Percentiles rank a stretch among this genome's conserved stretches.
Evolutionary conservation across 345 rosid genomes (phyloP).

Genomic region (Heritiera littoralis): DNA sequence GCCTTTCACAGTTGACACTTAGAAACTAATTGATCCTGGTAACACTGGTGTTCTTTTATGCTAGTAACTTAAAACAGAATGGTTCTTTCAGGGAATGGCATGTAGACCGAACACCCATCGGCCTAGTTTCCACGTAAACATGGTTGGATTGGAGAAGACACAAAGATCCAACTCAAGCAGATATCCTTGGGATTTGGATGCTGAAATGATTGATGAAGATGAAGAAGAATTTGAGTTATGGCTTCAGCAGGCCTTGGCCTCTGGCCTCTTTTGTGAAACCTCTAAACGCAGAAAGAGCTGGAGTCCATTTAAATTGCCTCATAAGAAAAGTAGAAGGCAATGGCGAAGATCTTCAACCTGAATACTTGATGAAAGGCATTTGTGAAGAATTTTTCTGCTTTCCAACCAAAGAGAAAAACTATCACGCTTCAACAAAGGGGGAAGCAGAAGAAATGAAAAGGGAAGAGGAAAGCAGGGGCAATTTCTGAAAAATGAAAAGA

Average conservation of each 20-base stretch:
- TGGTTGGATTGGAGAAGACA: constrained; percentile 91
- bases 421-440: background rate
- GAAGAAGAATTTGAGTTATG: constrained; percentile 77
- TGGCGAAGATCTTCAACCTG: constrained; percentile 87
- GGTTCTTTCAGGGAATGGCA: constrained; percentile 76
- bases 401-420: background rate
- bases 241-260: constrained; percentile 90
- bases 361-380: constrained; percentile 13
- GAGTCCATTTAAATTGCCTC: constrained; percentile 90
- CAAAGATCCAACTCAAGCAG: constrained; percentile 81
- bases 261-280: constrained; percentile 89
- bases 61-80: background rate
- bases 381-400: background rate
- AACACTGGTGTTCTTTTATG: background rate
- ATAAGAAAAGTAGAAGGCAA: constrained; percentile 81
- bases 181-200: constrained; percentile 88
- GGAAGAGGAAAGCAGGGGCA: background rate
- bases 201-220: constrained; percentile 89
- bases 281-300: constrained; percentile 88
- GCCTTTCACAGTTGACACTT: background rate
- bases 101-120: constrained; percentile 95
- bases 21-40: background rate
- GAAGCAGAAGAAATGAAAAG: background rate
- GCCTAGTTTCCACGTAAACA: constrained; percentile 94
- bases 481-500: too few species aligned